Base-by-base conservation (phyloP, 768 basidiomycete species). In the Heimioporus sp. region DNA sequence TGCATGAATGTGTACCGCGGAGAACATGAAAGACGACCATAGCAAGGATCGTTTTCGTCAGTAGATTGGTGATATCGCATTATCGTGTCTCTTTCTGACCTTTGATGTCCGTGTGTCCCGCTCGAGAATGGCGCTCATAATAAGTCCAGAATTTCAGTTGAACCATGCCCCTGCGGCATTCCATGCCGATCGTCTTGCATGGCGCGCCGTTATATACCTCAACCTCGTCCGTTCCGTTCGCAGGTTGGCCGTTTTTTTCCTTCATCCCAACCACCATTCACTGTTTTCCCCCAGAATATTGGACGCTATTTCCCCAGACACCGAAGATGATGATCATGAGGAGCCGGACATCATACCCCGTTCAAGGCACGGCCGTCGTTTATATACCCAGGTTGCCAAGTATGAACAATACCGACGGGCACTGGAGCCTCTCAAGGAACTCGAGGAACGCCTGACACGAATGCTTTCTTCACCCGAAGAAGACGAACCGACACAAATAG, bases 161-260 rank as follows among this genome's bases (percentile, higher is more conserved):
- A 69, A 91, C 64, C 88, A 92, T 65, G 79, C 86, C 1, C 86
- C 86, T 10, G 82, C 81, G 34, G 80, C 86, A 35, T 92, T 93
- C 68, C 81, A 81, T 57, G 82, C 85, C 16, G 90, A 92, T 65
- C 79, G 90, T 55, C 82, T 88, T 49, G 87, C 90, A 24, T 93
- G 90, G 90, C 82, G 90, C 46, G 80, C 87, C 45, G 90, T 93
- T 59, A 87, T 93, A 62, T 93, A 92, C 72, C 80, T 92, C 54
- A 93, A 93, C 70, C 77, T 93, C 56, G 86, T 92, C 53, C 84
- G 85, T 65, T 92, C 90, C 54, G 72, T 92, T 60, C 83, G 85
- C 62, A 81, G 86, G 86, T 84, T 65, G 56, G 76, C 68, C 5
- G 24, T 51, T 31, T 30, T 53, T 24, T 62, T 21, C n/a, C 17